Percentiles rank a stretch among this genome's conserved stretches.
Evolutionary conservation across 1,139 yeast genomes (phyloP).

Genomic region (Hyphopichia khmerensis): DNA sequence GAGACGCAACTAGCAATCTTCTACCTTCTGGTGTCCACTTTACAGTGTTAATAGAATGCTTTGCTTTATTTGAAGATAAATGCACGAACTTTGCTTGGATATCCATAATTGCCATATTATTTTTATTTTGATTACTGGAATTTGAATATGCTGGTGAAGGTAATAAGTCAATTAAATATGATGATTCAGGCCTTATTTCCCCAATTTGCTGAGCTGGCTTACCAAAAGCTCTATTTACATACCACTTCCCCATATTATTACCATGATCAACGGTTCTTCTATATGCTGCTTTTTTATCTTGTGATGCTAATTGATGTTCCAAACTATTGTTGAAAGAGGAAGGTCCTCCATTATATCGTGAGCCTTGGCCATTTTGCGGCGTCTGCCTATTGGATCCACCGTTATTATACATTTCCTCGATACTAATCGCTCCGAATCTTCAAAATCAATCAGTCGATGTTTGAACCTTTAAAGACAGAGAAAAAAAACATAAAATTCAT

Average conservation of each 20-base stretch:
- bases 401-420: neutral
- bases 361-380: neutral
- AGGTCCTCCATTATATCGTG: neutral
- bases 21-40: conserved; percentile 98
- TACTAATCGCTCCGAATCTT: too few species aligned
- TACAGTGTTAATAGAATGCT: conserved; percentile 87
- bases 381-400: neutral
- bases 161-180: conserved; percentile 67
- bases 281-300: conserved; percentile 55
- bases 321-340: conserved; percentile 27
- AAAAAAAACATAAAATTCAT: too few species aligned
- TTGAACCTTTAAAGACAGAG: too few species aligned
- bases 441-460: too few species aligned
- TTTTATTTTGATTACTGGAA: conserved; percentile 23
- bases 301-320: conserved; percentile 47
- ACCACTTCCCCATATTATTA: conserved; percentile 74
- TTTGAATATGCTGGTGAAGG: conserved; percentile 65
- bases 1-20: conserved; percentile 83
- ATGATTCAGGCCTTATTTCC: conserved; percentile 71
- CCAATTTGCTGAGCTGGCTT: conserved; percentile 50
- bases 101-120: conserved; percentile 52
- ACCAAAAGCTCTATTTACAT: conserved; percentile 59
- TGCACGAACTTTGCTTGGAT: conserved; percentile 84
- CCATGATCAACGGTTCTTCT: conserved; percentile 90
- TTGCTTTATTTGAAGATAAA: conserved; percentile 84